phyloP scores from a whole-genome alignment of 129 eudicot genomes.

The Mikania micrantha region DNA sequence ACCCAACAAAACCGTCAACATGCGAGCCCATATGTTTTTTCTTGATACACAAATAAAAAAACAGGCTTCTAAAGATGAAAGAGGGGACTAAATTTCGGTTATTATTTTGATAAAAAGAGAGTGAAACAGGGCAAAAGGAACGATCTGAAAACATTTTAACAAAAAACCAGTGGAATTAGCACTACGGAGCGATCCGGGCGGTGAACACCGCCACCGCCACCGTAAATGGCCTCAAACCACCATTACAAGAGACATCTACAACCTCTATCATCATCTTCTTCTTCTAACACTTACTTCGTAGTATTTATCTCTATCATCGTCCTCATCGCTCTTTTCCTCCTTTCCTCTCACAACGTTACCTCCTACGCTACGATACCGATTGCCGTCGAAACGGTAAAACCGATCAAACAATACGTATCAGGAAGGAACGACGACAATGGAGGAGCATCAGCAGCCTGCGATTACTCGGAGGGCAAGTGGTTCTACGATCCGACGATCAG shows the following conservation, averaged over 20 bases:
- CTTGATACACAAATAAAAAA: too few relatives aligned
- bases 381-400: background rate
- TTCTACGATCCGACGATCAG: constrained; percentile 61
- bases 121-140: too few relatives aligned
- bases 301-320: constrained; percentile 47
- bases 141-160: background rate
- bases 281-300: constrained; percentile 33
- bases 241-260: constrained; percentile 31
- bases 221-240: constrained; percentile 49
- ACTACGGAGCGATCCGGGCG: constrained; percentile 2
- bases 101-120: too few relatives aligned
- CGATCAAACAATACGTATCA: constrained; percentile 1
- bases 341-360: constrained; percentile 45
- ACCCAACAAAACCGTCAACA: too few relatives aligned
- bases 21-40: too few relatives aligned
- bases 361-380: constrained; percentile 8
- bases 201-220: constrained; percentile 12
- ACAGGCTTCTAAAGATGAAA: too few relatives aligned
- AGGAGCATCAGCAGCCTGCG: constrained; percentile 33
- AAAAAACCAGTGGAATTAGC: background rate
- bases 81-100: too few relatives aligned
- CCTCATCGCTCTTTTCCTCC: constrained; percentile 42
- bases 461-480: constrained; percentile 84
- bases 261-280: constrained; percentile 12
- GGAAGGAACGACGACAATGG: background rate